These are phyloP conservation scores for Scheffersomyces coipomensis DNA, from an alignment of 805 yeast species.

Conservation along the genomic window DNA sequence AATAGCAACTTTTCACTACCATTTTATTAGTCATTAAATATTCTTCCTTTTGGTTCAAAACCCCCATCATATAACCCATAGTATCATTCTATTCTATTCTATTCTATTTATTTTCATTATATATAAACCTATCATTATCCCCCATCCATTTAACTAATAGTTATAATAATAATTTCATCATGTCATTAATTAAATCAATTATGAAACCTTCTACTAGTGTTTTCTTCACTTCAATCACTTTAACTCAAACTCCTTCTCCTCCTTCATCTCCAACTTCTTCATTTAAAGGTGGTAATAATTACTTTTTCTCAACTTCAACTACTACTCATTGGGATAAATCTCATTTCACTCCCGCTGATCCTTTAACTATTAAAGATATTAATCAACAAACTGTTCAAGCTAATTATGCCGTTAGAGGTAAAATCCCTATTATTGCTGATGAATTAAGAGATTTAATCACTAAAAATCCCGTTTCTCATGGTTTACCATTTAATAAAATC, in stretches of 20 bases:
- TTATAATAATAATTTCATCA: too few species aligned
- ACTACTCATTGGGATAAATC: background rate
- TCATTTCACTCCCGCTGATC: slow-evolving; percentile 8
- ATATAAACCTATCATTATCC: too few species aligned
- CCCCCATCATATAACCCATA: too few species aligned
- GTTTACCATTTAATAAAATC: slow-evolving; percentile 74
- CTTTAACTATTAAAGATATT: slow-evolving; percentile 42
- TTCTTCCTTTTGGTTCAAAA: too few species aligned
- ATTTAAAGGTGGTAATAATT: background rate
- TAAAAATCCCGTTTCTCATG: slow-evolving; percentile 47
- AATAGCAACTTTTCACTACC: too few species aligned
- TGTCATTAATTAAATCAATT: background rate
- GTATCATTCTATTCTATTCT: too few species aligned
- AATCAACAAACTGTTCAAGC: slow-evolving; percentile 79
- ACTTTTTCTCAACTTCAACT: background rate
- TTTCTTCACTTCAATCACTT: background rate
- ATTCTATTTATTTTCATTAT: too few species aligned
- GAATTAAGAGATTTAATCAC: slow-evolving; percentile 60
- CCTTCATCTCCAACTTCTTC: background rate
- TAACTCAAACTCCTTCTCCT: background rate
- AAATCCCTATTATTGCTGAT: slow-evolving; percentile 91
- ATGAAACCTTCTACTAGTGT: too few species aligned
- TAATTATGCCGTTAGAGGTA: slow-evolving; percentile 94
- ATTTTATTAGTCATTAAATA: too few species aligned
- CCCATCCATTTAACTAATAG: too few species aligned